Conservation (phyloP, 495 filamentous ascomycete species). For the Xylaria flabelliformis region DNA sequence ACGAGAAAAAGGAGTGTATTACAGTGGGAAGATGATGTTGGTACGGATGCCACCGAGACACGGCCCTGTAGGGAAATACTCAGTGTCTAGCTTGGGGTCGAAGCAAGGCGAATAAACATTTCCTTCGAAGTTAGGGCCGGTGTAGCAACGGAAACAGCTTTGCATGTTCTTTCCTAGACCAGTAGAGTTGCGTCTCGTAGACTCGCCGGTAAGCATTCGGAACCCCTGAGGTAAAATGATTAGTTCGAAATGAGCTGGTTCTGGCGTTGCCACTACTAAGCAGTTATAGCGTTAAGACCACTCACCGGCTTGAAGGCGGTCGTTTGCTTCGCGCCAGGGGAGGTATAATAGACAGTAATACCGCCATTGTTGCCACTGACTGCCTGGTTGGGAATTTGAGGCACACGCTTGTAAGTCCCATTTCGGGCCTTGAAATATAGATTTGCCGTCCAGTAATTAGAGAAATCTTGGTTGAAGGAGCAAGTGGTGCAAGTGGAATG, state of each 20-base stretch:
- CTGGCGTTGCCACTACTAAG: background rate
- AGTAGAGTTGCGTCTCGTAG: conserved; percentile 32
- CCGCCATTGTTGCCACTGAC: conserved; percentile 44
- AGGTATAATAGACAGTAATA: conserved; percentile 51
- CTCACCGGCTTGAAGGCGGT: conserved; percentile 47
- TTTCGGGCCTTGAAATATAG: conserved; percentile 46
- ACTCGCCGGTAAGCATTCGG: conserved; percentile 40
- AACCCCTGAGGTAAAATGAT: conserved; percentile 31
- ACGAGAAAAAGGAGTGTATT: conserved; percentile 32
- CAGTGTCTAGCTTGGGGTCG: conserved; percentile 38
- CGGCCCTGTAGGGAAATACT: conserved; percentile 35
- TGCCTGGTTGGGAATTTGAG: conserved; percentile 44
- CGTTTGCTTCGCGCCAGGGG: conserved; percentile 41
- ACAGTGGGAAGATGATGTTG: conserved; percentile 51
- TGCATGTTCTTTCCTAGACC: conserved; percentile 37
- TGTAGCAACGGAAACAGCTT: conserved; percentile 48
- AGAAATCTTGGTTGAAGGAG: conserved; percentile 36
- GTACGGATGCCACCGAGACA: conserved; percentile 46
- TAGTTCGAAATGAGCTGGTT: background rate
- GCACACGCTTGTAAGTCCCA: conserved; percentile 48
- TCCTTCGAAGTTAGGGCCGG: conserved; percentile 40
- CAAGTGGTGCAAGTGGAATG: conserved; percentile 36
- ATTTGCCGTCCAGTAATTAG: conserved; percentile 48
- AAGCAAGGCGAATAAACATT: conserved; percentile 42
- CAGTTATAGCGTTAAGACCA: background rate